Evolutionary conservation across 1,284 basidiomycete species (phyloP).

Genomic region (Entoloma clypeatum): DNA sequence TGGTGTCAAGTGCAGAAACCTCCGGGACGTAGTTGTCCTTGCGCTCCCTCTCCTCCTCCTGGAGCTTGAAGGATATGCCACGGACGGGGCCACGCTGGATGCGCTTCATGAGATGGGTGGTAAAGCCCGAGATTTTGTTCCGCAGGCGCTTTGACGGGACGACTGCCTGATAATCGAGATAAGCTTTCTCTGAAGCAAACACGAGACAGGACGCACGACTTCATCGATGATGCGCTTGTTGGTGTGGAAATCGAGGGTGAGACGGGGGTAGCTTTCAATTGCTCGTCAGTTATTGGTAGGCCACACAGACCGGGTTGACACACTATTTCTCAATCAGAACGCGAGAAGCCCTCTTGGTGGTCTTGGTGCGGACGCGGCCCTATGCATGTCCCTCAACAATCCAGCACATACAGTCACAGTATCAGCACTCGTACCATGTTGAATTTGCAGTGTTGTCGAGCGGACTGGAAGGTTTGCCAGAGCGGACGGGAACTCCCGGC

Average conservation of each 20-base stretch:
- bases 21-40: constrained; percentile 99
- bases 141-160: constrained; percentile 98
- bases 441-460: constrained; percentile 27
- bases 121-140: constrained; percentile 99
- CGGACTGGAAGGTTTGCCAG: constrained; percentile 9
- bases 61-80: constrained; percentile 99
- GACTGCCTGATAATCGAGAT: constrained; percentile 57
- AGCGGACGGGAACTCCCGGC: constrained; percentile 30
- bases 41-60: constrained; percentile 99
- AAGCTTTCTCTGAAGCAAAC: not conserved
- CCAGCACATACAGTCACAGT: constrained; percentile 5
- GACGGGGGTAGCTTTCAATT: constrained; percentile 77
- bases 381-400: constrained; percentile 33
- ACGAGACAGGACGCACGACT: constrained; percentile 65
- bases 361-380: constrained; percentile 99
- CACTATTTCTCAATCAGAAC: constrained; percentile 99
- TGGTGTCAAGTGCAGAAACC: constrained; percentile 88
- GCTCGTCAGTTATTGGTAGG: constrained; percentile 10
- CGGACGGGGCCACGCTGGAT: constrained; percentile 99
- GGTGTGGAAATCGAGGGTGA: constrained; percentile 97
- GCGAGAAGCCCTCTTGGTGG: constrained; percentile 98
- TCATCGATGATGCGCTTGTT: constrained; percentile 99
- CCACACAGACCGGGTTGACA: constrained; percentile 31
- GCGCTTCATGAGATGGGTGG: constrained; percentile 99
- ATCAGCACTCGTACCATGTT: constrained; percentile 44